A percentile compares a stretch with the other conserved stretches of the same genome.
Conservation (phyloP, 2,329 filamentous ascomycete genomes). For the Trichoderma polysporum region DNA sequence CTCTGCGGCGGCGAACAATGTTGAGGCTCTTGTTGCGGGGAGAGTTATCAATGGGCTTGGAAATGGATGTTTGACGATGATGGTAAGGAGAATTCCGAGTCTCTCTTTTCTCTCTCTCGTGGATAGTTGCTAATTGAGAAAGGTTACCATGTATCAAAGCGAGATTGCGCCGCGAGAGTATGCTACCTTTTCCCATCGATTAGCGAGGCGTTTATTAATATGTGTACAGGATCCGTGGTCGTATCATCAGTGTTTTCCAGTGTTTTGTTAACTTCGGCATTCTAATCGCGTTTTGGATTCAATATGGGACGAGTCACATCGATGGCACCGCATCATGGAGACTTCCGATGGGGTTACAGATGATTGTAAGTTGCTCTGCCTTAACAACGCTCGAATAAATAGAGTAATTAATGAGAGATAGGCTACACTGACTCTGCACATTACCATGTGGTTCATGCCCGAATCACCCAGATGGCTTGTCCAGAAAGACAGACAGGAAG, state of each 20-base stretch:
- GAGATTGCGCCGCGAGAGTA: constrained; percentile 20
- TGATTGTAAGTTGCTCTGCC: constrained; percentile 19
- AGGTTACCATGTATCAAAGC: constrained; percentile 20
- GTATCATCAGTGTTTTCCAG: constrained; percentile 33
- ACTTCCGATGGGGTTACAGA: constrained; percentile 33
- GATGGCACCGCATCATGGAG: constrained; percentile 31
- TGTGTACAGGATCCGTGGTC: constrained; percentile 38
- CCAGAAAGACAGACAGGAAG: constrained; percentile 18
- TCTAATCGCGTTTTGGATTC: constrained; percentile 35
- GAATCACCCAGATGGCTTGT: constrained; percentile 17
- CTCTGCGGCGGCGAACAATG: constrained; percentile 3
- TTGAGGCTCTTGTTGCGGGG: constrained; percentile 19
- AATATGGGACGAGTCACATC: constrained; percentile 33
- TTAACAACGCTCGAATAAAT: rapidly evolving
- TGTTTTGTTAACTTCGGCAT: constrained; percentile 28
- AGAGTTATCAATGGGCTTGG: constrained; percentile 20
- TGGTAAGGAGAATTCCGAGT: not conserved
- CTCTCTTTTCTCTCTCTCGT: too few species aligned
- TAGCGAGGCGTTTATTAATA: not conserved
- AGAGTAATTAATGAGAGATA: not conserved
- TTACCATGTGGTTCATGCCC: constrained; percentile 21
- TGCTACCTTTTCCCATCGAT: not conserved
- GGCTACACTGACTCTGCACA: constrained; percentile 14
- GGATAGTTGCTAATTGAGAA: not conserved
- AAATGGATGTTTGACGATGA: constrained; percentile 20